phyloP scores from a whole-genome alignment of 2,329 filamentous ascomycete genomes.

The Epichloe brachyelytri region DNA sequence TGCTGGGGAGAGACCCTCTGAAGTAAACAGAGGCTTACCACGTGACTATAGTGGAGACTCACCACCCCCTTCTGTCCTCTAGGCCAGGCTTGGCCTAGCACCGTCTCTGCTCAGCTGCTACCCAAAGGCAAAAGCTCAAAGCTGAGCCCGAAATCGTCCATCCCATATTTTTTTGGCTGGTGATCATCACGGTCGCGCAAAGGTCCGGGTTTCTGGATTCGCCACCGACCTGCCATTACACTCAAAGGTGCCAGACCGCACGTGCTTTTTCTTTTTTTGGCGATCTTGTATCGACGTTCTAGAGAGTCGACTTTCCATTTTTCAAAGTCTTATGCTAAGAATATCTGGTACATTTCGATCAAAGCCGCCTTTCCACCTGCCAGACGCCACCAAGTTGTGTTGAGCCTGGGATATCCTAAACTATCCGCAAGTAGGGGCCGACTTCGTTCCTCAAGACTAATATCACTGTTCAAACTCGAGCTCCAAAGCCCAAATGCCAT shows the following conservation, averaged over 20 bases:
- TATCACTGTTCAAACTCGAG: not conserved
- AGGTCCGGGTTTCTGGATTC: not conserved
- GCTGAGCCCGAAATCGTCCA: not conserved
- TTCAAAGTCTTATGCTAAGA: not conserved
- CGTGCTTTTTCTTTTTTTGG: not conserved
- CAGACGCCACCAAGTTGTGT: not conserved
- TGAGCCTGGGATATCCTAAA: not conserved
- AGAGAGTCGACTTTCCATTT: not conserved
- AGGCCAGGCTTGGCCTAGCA: not conserved
- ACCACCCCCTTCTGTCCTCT: not conserved
- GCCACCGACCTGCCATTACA: not conserved
- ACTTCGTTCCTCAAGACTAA: too few species aligned
- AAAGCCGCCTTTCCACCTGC: not conserved
- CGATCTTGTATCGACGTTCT: not conserved
- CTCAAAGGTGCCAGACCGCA: not conserved
- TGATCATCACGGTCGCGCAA: not conserved
- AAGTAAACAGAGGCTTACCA: constrained; percentile 18
- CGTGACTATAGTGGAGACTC: constrained; percentile 8
- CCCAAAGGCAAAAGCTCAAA: not conserved
- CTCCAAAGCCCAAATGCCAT: not conserved
- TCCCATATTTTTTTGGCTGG: not conserved
- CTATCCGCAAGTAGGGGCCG: too few species aligned
- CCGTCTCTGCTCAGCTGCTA: not conserved
- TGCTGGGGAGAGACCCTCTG: constrained; percentile 14
- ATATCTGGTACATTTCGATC: not conserved